A percentile compares a stretch with the other conserved stretches of the same genome.
These are phyloP conservation scores for Acacia pycnantha DNA, from an alignment of 331 rosid genomes.

Conservation along the genomic window DNA sequence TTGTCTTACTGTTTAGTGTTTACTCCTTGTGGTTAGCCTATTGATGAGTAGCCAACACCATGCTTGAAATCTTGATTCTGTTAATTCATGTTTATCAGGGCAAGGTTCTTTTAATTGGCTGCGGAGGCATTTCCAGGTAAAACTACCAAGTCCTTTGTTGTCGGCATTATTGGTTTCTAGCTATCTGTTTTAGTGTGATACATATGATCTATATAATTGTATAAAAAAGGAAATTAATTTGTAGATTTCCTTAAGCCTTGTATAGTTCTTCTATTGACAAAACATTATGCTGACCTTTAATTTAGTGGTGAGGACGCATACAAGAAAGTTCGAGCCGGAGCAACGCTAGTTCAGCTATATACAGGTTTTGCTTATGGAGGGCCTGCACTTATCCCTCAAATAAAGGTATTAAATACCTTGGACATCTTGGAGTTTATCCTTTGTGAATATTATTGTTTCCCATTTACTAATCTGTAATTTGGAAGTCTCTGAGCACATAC, in stretches of 20 bases:
- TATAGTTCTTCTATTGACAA: not conserved
- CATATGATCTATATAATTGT: conserved; percentile 1
- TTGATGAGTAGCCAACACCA: not conserved
- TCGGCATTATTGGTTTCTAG: conserved; percentile 21
- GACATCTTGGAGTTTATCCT: conserved; percentile 15
- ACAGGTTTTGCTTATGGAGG: conserved; percentile 94
- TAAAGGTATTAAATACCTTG: conserved; percentile 62
- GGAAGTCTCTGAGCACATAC: not conserved
- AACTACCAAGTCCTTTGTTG: not conserved
- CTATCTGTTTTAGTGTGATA: conserved; percentile 10
- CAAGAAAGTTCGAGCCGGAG: conserved; percentile 86
- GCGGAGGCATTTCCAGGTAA: conserved; percentile 91
- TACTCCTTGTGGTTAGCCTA: not conserved
- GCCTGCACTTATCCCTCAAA: conserved; percentile 94
- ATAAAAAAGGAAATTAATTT: not conserved
- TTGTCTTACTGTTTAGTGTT: not conserved
- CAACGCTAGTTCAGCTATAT: conserved; percentile 90
- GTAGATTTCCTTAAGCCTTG: conserved; percentile 16
- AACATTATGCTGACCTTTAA: not conserved
- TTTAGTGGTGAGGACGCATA: conserved; percentile 95
- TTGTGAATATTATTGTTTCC: not conserved
- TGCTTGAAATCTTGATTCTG: conserved; percentile 25
- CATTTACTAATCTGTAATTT: not conserved
- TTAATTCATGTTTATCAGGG: conserved; percentile 60
- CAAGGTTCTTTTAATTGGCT: conserved; percentile 80